Base-by-base conservation (phyloP, 805 yeast genomes). In the Maudiozyma bulderi region DNA sequence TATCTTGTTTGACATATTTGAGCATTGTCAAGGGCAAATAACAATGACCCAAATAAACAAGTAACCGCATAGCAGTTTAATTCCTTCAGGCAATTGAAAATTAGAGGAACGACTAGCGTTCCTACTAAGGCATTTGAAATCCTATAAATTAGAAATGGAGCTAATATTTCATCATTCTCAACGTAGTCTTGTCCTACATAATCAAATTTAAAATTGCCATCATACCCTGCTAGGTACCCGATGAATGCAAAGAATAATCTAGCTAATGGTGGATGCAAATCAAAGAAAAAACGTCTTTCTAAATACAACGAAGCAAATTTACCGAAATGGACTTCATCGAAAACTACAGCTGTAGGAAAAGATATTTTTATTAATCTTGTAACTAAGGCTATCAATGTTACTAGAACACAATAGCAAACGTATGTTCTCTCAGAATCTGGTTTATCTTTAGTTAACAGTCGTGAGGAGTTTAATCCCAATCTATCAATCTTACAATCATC, bases 261-360 rank as follows among this genome's bases (percentile, higher is more conserved):
- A 48, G 96, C 99, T 67, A 93, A 86, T 20, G 99, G 99, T 9
- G 99, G 99, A 70, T 93, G 99, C 46, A 93, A 79, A 68, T 93
- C 99, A 61, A 93, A 93, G 67, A 88, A 93, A 67, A 86, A 93
- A 0, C 95, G 84, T 53, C 96, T 76, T 67, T 91, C 86, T 50
- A 91, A 70, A 67, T 91, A 91, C 68, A 84, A 84, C 1, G 88
- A 78, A 6, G 91, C 90, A 65, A 85, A 85, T 60, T 85, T 85
- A 33, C 95, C 95, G 59, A 86, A 86, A 65, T 86, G 95, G 14
- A 84, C 93, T 61, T 86, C 95, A 68, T 86, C 95, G 57, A 86
- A 86, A 2, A 86, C 93, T 50, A 86, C 95, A 62, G 82, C 82
- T 52, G 73, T 72, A 2, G 95, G 95, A 45, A 69, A 71, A 62